Evolutionary conservation across 306 rosid species (phyloP).

Genomic region (Oemleria cerasiformis): DNA sequence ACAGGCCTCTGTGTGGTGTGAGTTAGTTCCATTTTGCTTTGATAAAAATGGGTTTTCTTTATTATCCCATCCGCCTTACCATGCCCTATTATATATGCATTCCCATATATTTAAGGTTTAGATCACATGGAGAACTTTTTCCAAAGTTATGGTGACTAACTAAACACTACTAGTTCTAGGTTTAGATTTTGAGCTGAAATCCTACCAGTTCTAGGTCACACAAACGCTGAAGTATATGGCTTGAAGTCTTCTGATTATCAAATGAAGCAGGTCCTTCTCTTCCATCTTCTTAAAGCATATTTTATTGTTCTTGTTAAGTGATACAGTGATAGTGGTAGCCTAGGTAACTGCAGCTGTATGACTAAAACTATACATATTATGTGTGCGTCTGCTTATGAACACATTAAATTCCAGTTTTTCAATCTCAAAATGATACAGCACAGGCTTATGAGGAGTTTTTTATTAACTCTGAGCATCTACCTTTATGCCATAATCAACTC

Average conservation of each 20-base stretch:
- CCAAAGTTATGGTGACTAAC: no score
- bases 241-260: not conserved
- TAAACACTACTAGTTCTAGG: not conserved
- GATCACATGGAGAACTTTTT: conserved; percentile 49
- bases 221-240: conserved; percentile 1
- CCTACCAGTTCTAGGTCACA: not conserved
- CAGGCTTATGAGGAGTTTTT: not conserved
- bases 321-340: conserved; percentile 4
- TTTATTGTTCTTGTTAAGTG: conserved; percentile 9
- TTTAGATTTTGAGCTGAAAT: conserved; percentile 5
- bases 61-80: conserved; percentile 9
- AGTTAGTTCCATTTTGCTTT: conserved; percentile 41
- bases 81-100: not conserved
- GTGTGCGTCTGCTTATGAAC: conserved; percentile 1
- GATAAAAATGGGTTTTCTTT: conserved; percentile 9
- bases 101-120: conserved; percentile 32
- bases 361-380: not conserved
- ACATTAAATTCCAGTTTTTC: conserved; percentile 3
- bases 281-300: conserved; percentile 4
- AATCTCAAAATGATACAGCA: not conserved
- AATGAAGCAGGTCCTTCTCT: not conserved
- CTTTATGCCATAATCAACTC: conserved; percentile 18
- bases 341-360: conserved; percentile 12
- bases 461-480: conserved; percentile 1
- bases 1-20: conserved; percentile 21